Conservation (phyloP, 805 yeast genomes). For the Kuraishia hungarica region DNA sequence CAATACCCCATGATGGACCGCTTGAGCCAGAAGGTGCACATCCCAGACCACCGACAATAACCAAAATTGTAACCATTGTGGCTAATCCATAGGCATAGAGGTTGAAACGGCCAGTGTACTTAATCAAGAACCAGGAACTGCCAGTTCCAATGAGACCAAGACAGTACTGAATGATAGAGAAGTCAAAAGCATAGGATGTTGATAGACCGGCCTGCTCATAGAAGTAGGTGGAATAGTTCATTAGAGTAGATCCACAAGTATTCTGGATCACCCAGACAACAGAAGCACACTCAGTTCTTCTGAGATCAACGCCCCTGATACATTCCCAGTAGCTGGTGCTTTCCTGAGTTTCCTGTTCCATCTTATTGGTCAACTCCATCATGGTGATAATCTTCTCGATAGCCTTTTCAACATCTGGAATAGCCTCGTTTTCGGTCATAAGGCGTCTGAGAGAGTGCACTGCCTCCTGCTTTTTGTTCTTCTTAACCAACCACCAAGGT, state of each 20-base stretch:
- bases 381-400: background rate
- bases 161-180: slow-evolving; percentile 20
- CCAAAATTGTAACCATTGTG: slow-evolving; percentile 5
- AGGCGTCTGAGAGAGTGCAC: slow-evolving; percentile 28
- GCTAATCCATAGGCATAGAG: slow-evolving; percentile 11
- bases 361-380: slow-evolving; percentile 28
- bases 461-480: slow-evolving; percentile 33
- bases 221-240: slow-evolving; percentile 43
- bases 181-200: slow-evolving; percentile 10
- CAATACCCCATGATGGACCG: slow-evolving; percentile 1
- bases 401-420: slow-evolving; percentile 1
- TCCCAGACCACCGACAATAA: slow-evolving; percentile 18
- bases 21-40: background rate
- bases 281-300: slow-evolving; percentile 47
- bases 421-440: background rate
- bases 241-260: background rate
- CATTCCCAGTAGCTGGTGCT: slow-evolving; percentile 26
- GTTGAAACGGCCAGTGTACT: slow-evolving; percentile 28
- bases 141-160: slow-evolving; percentile 21
- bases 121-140: slow-evolving; percentile 33
- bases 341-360: slow-evolving; percentile 27
- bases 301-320: slow-evolving; percentile 34
- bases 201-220: slow-evolving; percentile 11
- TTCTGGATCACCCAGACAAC: slow-evolving; percentile 9
- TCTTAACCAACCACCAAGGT: slow-evolving; percentile 46